Percentiles rank a stretch among this genome's conserved stretches.
These are phyloP conservation scores for Zymoseptoria pseudotritici DNA, from an alignment of 2,329 filamentous ascomycete species.

Conservation along the genomic window DNA sequence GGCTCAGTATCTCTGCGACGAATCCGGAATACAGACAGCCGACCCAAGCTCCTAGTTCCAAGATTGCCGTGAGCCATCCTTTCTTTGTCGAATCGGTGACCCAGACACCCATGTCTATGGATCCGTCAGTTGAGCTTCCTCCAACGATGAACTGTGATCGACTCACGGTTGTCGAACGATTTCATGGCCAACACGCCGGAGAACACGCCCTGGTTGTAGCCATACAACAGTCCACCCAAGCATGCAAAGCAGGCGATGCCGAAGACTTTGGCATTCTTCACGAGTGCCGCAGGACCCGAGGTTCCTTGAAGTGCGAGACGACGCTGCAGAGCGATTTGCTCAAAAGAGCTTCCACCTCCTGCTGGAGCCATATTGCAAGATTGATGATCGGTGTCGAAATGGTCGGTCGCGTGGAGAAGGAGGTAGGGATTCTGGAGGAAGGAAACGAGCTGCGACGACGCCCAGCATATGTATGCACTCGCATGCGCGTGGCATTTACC, in stretches of 20 bases:
- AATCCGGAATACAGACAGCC: constrained; percentile 63
- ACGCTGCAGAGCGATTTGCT: constrained; percentile 35
- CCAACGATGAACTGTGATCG: background rate
- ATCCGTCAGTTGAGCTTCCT: background rate
- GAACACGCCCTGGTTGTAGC: constrained; percentile 54
- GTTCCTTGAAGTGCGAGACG: constrained; percentile 33
- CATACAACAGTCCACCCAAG: constrained; percentile 51
- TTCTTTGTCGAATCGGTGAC: constrained; percentile 33
- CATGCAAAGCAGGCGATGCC: constrained; percentile 49
- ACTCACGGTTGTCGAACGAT: constrained; percentile 36
- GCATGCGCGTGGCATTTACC: background rate
- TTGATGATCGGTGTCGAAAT: background rate
- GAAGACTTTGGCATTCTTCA: constrained; percentile 48
- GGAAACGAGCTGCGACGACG: background rate
- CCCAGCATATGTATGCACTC: background rate
- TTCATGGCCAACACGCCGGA: constrained; percentile 55
- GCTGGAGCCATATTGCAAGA: constrained; percentile 31
- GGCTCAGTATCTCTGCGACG: constrained; percentile 60
- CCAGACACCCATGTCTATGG: constrained; percentile 37
- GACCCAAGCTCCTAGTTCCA: constrained; percentile 72
- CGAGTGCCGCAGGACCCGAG: constrained; percentile 42
- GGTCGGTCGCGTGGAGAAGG: background rate
- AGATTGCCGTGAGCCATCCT: constrained; percentile 52
- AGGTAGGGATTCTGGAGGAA: background rate
- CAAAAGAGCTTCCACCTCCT: constrained; percentile 30